A percentile compares a stretch with the other conserved stretches of the same genome.
phyloP scores from a whole-genome alignment of 108 stramenopile genomes.

The Fistulifera pelliculosa region DNA sequence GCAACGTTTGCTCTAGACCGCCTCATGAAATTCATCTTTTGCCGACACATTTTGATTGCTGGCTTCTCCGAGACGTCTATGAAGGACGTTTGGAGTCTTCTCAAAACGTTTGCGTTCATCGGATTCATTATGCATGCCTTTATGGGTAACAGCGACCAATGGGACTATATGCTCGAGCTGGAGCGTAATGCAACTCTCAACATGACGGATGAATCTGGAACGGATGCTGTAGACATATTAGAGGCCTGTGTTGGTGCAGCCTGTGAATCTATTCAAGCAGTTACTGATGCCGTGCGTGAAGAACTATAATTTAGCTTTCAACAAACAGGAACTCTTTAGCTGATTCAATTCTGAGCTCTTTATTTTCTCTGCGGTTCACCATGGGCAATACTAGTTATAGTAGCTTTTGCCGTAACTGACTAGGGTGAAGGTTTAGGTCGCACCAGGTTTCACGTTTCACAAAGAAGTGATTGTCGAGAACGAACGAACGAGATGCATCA shows the following conservation, averaged over 20 bases:
- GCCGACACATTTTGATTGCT: conserved; percentile 80
- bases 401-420: too few relatives aligned
- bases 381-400: too few relatives aligned
- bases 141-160: conserved; percentile 66
- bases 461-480: too few relatives aligned
- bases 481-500: too few relatives aligned
- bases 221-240: conserved; percentile 14
- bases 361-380: too few relatives aligned
- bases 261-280: conserved; percentile 9
- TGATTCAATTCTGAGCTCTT: too few relatives aligned
- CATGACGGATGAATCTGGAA: conserved; percentile 21
- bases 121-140: conserved; percentile 71
- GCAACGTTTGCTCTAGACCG: conserved; percentile 86
- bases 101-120: conserved; percentile 65
- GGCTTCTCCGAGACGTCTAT: conserved; percentile 85
- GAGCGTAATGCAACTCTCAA: conserved; percentile 45
- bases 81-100: conserved; percentile 67
- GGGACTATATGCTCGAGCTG: conserved; percentile 74
- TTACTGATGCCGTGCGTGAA: conserved; percentile 6
- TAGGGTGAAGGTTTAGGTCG: too few relatives aligned
- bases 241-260: conserved; percentile 2
- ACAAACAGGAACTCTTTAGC: too few relatives aligned
- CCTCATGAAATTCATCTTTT: conserved; percentile 88
- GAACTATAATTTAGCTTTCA: too few relatives aligned
- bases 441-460: too few relatives aligned